Evolutionary conservation across 495 filamentous ascomycete species (phyloP).

Genomic region (Articulospora tetracladia): DNA sequence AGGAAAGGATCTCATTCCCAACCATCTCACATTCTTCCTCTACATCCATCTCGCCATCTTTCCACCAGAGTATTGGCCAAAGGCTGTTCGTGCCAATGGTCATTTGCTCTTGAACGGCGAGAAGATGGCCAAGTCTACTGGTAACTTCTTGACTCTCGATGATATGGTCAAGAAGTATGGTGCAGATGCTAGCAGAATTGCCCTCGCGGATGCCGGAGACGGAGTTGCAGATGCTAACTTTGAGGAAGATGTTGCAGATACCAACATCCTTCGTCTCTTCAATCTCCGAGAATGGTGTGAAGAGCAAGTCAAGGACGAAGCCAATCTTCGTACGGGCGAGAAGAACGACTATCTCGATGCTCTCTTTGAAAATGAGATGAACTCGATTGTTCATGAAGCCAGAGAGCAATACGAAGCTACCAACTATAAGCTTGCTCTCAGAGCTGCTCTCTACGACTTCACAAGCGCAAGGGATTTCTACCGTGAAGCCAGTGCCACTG

Average conservation of each 20-base stretch:
- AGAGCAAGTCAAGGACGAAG: slow-evolving; percentile 65
- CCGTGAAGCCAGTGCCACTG: slow-evolving; percentile 70
- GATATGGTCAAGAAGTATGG: slow-evolving; percentile 89
- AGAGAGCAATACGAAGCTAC: slow-evolving; percentile 71
- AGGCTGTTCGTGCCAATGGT: slow-evolving; percentile 79
- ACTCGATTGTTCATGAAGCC: slow-evolving; percentile 72
- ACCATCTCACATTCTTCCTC: slow-evolving; percentile 94
- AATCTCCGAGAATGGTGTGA: slow-evolving; percentile 92
- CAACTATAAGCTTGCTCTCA: slow-evolving; percentile 88
- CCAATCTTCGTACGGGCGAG: slow-evolving; percentile 66
- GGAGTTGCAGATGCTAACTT: slow-evolving; percentile 96
- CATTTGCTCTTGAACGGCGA: slow-evolving; percentile 92
- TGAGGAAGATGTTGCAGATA: slow-evolving; percentile 89
- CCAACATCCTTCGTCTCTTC: slow-evolving; percentile 79
- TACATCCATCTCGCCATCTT: slow-evolving; percentile 94
- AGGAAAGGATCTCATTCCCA: slow-evolving; percentile 82
- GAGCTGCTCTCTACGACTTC: slow-evolving; percentile 87
- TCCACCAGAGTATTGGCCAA: slow-evolving; percentile 80
- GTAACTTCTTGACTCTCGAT: slow-evolving; percentile 91
- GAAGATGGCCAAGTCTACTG: slow-evolving; percentile 95
- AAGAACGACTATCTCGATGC: slow-evolving; percentile 79
- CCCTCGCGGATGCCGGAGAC: slow-evolving; percentile 92
- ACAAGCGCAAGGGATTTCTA: slow-evolving; percentile 83
- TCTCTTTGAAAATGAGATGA: slow-evolving; percentile 92
- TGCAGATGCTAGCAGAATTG: slow-evolving; percentile 86